phyloP scores from a whole-genome alignment of 1,139 yeast genomes.

The Suhomyces guaymorum region DNA sequence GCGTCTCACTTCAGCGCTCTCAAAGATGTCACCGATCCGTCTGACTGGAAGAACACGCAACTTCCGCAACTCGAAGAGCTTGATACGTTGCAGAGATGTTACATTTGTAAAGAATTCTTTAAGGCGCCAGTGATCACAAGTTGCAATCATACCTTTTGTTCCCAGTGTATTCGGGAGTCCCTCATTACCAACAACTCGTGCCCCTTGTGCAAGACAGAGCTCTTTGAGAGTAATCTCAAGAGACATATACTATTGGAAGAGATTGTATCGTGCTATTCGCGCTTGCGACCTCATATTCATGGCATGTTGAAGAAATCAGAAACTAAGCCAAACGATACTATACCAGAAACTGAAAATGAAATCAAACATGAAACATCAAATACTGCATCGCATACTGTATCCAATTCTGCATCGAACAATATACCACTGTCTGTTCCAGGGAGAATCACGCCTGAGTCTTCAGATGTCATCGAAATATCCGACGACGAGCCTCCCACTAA shows the following conservation, averaged over 20 bases:
- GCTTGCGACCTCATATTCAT: constrained; percentile 43
- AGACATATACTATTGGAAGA: constrained; percentile 76
- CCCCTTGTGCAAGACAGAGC: constrained; percentile 76
- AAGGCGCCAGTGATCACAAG: constrained; percentile 81
- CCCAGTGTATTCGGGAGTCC: constrained; percentile 79
- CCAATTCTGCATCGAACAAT: no score
- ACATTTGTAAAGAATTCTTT: constrained; percentile 86
- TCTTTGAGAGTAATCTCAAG: constrained; percentile 68
- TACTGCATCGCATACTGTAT: no score
- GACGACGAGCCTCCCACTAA: constrained; percentile 14
- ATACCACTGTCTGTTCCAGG: no score
- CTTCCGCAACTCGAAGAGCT: constrained; percentile 60
- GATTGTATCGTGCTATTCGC: constrained; percentile 55
- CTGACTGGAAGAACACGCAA: constrained; percentile 61
- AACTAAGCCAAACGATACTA: no score
- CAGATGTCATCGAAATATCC: constrained; percentile 24
- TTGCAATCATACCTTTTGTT: constrained; percentile 91
- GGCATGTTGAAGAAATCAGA: constrained; percentile 23
- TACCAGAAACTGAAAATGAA: not conserved
- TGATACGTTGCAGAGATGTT: constrained; percentile 77
- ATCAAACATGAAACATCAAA: no score
- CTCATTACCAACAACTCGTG: constrained; percentile 62
- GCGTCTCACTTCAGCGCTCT: constrained; percentile 15
- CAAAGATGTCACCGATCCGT: constrained; percentile 57
- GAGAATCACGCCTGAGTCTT: no score